Base-by-base conservation (phyloP, 2,329 filamentous ascomycete species). In the Periglandula ipomoeae region DNA sequence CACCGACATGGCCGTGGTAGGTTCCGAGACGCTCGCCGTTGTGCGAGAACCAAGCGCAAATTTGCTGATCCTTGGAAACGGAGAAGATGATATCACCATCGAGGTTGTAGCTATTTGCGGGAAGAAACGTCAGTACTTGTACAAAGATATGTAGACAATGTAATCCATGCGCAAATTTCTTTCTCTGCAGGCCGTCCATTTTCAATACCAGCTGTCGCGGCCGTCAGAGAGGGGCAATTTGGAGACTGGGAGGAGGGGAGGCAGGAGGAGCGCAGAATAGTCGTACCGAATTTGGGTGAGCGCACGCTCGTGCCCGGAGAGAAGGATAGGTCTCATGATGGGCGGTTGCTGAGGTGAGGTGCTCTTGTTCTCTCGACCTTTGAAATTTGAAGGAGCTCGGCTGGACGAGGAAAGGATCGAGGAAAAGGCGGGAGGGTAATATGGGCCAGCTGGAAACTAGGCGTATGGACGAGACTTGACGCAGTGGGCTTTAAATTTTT, bases 31-130 rank as follows among this genome's bases (percentile, higher is more conserved):
- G 87, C 78, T 98, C 93, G 73, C 93, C 93, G 71, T 98, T 98
- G 75, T 94, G 89, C 57, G 89, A 85, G 73, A 82, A 97, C 93
- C 93, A 98, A 57, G 82, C 91, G 78, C 91, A 95, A 63, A 96
- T 89, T 65, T 94, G 82, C 73, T 96, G 91, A 71, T 97, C 91
- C 75, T 97, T 97, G 60, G 89, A 82, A 53, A 89, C 87, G 55
- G 90, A 95, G 77, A 97, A 96, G 67, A 97, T 84, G 58, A 97
- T 81, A 67, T 98, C 93, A 72, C 93, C 93, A 73, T 98, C 93
- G 70, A 82, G 81, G 73, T 90, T 94, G 75, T 88, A 95, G 67
- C 85, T 89, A 52, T 44, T 48, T 41, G 7, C 47, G 43, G 23
- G 26, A 32, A 38, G 5, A 46, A 52, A 48, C 11, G n/a, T 34